phyloP scores from a whole-genome alignment of 2,329 filamentous ascomycete species.

The Aspergillus ruber region DNA sequence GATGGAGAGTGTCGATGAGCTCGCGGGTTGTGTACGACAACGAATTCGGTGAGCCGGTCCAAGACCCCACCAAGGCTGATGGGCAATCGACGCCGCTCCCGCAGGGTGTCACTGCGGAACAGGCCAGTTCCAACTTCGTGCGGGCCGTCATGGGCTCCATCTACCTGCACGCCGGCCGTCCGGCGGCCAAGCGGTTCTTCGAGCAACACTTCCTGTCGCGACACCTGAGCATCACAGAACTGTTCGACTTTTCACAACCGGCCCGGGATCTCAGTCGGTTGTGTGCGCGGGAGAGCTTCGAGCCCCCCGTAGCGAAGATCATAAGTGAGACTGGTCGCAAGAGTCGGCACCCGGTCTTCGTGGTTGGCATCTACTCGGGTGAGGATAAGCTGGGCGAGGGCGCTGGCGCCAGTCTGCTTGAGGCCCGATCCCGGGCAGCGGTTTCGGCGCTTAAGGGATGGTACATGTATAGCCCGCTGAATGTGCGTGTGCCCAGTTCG shows the following conservation, averaged over 20 bases:
- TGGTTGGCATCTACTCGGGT: conserved; percentile 91
- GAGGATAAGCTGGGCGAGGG: conserved; percentile 88
- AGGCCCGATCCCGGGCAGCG: conserved; percentile 71
- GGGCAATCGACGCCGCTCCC: conserved; percentile 16
- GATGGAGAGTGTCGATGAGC: conserved; percentile 65
- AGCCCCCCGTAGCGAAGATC: conserved; percentile 76
- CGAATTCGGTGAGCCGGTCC: conserved; percentile 66
- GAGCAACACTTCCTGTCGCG: conserved; percentile 75
- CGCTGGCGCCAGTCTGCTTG: conserved; percentile 68
- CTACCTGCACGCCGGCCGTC: conserved; percentile 75
- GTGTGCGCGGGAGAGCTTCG: conserved; percentile 84
- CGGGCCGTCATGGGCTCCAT: conserved; percentile 77
- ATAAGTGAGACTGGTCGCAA: conserved; percentile 83
- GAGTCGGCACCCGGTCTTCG: conserved; percentile 80
- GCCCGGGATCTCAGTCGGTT: conserved; percentile 76
- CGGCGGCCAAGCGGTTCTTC: conserved; percentile 75
- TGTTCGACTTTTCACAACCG: conserved; percentile 81
- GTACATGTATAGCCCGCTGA: conserved; percentile 85
- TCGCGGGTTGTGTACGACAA: conserved; percentile 76
- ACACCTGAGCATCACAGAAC: conserved; percentile 63
- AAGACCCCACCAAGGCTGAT: conserved; percentile 7
- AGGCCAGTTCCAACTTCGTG: conserved; percentile 69
- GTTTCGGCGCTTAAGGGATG: conserved; percentile 84
- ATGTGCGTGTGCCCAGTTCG: conserved; percentile 63
- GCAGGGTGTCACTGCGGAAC: conserved; percentile 43